Evolutionary conservation across 768 basidiomycete species (phyloP).

Genomic region (Boletus pseudopeckii): DNA sequence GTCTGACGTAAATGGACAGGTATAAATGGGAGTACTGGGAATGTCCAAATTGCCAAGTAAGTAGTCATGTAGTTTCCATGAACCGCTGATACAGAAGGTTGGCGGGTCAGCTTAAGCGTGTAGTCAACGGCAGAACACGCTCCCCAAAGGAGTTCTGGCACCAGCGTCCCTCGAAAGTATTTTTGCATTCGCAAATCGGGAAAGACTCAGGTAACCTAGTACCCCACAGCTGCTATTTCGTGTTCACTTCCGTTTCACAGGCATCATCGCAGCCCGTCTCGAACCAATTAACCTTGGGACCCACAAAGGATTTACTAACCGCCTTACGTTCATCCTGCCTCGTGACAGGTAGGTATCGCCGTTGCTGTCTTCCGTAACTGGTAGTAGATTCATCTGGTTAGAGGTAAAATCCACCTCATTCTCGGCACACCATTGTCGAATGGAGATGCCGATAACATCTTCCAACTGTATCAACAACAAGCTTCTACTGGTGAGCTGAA

Average conservation of each 20-base stretch:
- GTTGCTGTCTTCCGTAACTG: not conserved
- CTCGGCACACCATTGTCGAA: constrained; percentile 39
- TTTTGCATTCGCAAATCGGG: constrained; percentile 28
- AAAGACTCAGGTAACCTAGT: constrained; percentile 28
- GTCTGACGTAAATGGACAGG: constrained; percentile 34
- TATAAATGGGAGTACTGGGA: constrained; percentile 75
- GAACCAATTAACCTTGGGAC: constrained; percentile 21
- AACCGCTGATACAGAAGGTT: not conserved
- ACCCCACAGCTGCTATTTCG: not conserved
- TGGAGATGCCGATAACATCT: constrained; percentile 50
- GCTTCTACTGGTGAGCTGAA: constrained; percentile 51
- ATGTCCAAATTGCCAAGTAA: constrained; percentile 60
- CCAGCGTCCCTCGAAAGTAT: constrained; percentile 23
- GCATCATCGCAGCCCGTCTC: constrained; percentile 14
- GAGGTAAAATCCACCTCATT: constrained; percentile 64
- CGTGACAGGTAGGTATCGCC: constrained; percentile 36
- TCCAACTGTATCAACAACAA: constrained; percentile 63
- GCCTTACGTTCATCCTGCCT: constrained; percentile 52
- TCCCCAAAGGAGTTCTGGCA: constrained; percentile 38
- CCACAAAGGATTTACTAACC: constrained; percentile 23
- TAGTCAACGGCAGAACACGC: constrained; percentile 22
- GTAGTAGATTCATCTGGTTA: constrained; percentile 1
- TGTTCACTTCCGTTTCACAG: constrained; percentile 8
- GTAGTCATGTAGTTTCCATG: not conserved
- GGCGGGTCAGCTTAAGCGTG: constrained; percentile 13